These are phyloP conservation scores for Mycena polygramma DNA, from an alignment of 768 basidiomycete genomes.

Conservation along the genomic window DNA sequence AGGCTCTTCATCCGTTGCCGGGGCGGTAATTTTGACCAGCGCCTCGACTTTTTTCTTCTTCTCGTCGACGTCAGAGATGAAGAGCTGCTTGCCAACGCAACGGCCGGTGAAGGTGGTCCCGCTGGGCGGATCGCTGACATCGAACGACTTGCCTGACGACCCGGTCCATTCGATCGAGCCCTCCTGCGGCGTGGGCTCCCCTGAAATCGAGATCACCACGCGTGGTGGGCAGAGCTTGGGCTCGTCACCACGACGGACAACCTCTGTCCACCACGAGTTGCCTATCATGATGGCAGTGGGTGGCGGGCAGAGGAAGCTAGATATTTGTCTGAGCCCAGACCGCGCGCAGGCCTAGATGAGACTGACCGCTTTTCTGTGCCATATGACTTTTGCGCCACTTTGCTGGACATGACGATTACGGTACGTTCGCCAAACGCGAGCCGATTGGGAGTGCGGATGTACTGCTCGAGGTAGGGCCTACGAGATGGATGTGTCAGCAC, in stretches of 20 bases:
- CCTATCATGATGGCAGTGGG: conserved; percentile 96
- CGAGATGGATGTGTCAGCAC: conserved; percentile 28
- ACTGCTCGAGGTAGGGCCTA: conserved; percentile 88
- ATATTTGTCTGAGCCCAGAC: conserved; percentile 31
- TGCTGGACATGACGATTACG: conserved; percentile 97
- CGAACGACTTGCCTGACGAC: conserved; percentile 86
- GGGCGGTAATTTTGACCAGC: conserved; percentile 88
- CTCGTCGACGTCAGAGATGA: conserved; percentile 95
- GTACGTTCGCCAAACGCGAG: conserved; percentile 94
- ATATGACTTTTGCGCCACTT: conserved; percentile 97
- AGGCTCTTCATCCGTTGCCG: conserved; percentile 82
- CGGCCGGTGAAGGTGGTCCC: conserved; percentile 93
- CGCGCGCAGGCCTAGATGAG: neutral
- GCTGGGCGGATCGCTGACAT: conserved; percentile 81
- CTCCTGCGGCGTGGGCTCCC: conserved; percentile 88
- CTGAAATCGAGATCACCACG: conserved; percentile 92
- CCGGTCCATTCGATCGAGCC: conserved; percentile 91
- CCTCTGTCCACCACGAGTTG: conserved; percentile 94
- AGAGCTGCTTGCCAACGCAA: conserved; percentile 94
- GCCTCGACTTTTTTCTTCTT: conserved; percentile 97
- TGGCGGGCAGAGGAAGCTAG: conserved; percentile 90
- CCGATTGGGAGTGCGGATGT: conserved; percentile 86
- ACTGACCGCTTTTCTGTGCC: conserved; percentile 92
- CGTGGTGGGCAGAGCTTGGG: conserved; percentile 82
- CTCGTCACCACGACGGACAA: conserved; percentile 79